phyloP scores from a whole-genome alignment of 2,329 filamentous ascomycete species.

The Fusarium avenaceum region DNA sequence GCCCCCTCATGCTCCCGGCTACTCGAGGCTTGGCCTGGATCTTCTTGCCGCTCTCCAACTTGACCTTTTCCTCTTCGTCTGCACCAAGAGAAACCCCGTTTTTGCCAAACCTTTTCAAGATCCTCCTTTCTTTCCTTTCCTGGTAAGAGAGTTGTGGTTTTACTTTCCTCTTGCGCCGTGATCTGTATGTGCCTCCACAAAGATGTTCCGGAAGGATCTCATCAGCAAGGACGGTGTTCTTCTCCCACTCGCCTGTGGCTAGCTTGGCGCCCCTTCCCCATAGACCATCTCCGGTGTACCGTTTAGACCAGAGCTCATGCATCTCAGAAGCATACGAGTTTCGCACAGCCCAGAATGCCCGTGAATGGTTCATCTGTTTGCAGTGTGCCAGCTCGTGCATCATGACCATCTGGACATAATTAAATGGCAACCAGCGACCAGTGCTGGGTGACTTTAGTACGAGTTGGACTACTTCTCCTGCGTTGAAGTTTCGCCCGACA shows the following conservation, averaged over 20 bases:
- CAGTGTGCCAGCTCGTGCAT: constrained; percentile 92
- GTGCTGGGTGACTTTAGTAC: constrained; percentile 77
- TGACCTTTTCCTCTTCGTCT: constrained; percentile 74
- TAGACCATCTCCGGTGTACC: constrained; percentile 84
- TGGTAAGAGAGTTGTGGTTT: constrained; percentile 72
- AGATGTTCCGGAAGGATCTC: constrained; percentile 77
- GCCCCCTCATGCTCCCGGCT: constrained; percentile 78
- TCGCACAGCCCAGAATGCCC: constrained; percentile 83
- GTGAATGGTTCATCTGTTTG: constrained; percentile 91
- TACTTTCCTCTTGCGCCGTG: constrained; percentile 68
- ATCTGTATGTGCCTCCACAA: constrained; percentile 84
- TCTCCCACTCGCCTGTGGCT: constrained; percentile 70
- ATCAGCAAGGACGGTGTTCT: constrained; percentile 63
- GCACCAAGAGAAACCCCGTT: constrained; percentile 78
- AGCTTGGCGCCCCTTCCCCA: constrained; percentile 81
- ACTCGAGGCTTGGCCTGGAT: constrained; percentile 77
- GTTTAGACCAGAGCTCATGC: constrained; percentile 75
- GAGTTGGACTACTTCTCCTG: constrained; percentile 87
- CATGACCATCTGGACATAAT: constrained; percentile 94
- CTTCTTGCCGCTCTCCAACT: constrained; percentile 75
- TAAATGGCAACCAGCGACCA: constrained; percentile 82
- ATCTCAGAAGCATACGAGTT: constrained; percentile 80
- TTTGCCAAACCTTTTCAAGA: constrained; percentile 81
- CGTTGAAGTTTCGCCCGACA: constrained; percentile 90
- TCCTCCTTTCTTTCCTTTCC: constrained; percentile 79